Base-by-base conservation (phyloP, 2,329 filamentous ascomycete genomes). In the Pleoardoris graminearum region DNA sequence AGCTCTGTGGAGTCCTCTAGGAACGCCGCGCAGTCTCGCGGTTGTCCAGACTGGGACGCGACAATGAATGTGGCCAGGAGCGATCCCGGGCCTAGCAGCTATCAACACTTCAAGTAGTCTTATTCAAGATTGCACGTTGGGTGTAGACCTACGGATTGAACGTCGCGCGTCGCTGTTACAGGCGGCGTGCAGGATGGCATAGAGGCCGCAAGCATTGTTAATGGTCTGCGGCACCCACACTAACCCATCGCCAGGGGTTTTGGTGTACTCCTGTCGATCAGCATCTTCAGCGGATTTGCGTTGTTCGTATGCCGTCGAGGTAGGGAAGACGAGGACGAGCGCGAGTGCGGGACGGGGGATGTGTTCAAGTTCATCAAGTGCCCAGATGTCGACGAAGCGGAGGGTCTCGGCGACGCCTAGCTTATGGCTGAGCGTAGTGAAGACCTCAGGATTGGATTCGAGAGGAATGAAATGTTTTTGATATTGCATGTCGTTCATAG, bases 121-220 rank as follows among this genome's bases (percentile, higher is more conserved):
- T n/a, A n/a, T n/a, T n/a, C n/a, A n/a, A n/a, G n/a, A 5, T 11
- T 4, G 32, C 3, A 30, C 23, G 25, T 43, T 2, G 12, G 10
- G n/a, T 21, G 11, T 8, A 21, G 16, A n/a, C 23, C 17, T 43
- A 43, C 39, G 14, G 10, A 46, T 27, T 12, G 25, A 46, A 7
- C 35, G 4, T 50, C 82, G 77, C 0, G 89, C 87, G 1, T 81
- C 80, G 0, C 91, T 91, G 72, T 97, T 99, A 39, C 82, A 81
- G 0, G 90, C 84, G 16, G 87, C 89, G 70, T 97, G 94, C 39
- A 97, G 72, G 23, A 97, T 75, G 0, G 89, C 94, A 78, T 97
- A 96, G 38, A 96, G 77, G 0, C 93, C 93, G 72, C 93, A 97
- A 0, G 93, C 91, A 71, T 97, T 96, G 55, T 89, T 84, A 65